These are phyloP conservation scores for Tolypocladium nubicola DNA, from an alignment of 2,329 filamentous ascomycete genomes.

Conservation along the genomic window DNA sequence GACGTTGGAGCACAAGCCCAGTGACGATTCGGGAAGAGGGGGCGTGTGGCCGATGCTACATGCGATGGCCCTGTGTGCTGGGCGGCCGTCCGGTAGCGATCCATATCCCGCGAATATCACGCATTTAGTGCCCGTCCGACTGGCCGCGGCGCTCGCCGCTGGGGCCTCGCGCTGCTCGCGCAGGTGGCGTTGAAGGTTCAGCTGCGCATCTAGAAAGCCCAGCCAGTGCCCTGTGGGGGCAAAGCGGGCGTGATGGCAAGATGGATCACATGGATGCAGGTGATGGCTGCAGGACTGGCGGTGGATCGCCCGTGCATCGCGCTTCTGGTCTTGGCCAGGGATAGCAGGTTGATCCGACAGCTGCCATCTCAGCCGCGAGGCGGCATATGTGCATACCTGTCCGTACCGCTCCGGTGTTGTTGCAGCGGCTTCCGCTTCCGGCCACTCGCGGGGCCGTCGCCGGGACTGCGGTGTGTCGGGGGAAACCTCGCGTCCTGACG, in stretches of 20 bases:
- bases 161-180: neutral
- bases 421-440: neutral
- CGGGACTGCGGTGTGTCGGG: neutral
- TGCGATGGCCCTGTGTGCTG: neutral
- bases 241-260: neutral
- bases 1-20: conserved; percentile 1
- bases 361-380: neutral
- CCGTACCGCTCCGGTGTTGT: too few relatives aligned
- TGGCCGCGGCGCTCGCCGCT: neutral
- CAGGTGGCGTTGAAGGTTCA: neutral
- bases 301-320: neutral
- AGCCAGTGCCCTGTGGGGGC: neutral
- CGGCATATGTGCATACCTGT: too few relatives aligned
- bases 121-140: neutral
- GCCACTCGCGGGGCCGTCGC: neutral
- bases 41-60: neutral
- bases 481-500: too few relatives aligned
- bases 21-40: neutral
- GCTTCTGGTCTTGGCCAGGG: neutral
- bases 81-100: neutral
- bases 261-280: neutral
- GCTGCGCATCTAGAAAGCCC: neutral
- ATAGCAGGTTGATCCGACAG: neutral
- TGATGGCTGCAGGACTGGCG: neutral
- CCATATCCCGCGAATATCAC: neutral